Evolutionary conservation across 805 yeast species (phyloP).

Genomic region (Metschnikowia cubensis): DNA sequence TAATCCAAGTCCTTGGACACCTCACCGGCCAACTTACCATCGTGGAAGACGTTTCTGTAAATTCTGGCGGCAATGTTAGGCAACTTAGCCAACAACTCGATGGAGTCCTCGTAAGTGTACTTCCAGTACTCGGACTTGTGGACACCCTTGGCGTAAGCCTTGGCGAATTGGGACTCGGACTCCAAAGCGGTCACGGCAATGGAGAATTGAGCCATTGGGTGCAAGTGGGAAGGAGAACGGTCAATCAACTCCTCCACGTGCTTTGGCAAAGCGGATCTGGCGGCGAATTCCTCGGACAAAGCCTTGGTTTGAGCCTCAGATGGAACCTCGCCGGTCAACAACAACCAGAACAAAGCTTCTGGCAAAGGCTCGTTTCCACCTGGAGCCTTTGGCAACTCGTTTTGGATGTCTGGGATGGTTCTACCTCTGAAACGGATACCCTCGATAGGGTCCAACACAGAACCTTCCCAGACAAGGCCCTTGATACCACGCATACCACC

Average conservation of each 20-base stretch:
- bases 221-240: slow-evolving; percentile 61
- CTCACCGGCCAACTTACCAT: slow-evolving; percentile 52
- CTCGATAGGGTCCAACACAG: slow-evolving; percentile 68
- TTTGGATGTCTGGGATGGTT: slow-evolving; percentile 70
- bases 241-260: slow-evolving; percentile 59
- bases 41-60: slow-evolving; percentile 58
- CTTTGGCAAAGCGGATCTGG: slow-evolving; percentile 60
- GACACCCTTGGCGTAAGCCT: slow-evolving; percentile 67
- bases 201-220: slow-evolving; percentile 82
- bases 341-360: slow-evolving; percentile 73
- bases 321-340: slow-evolving; percentile 72
- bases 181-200: slow-evolving; percentile 73
- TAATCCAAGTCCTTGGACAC: slow-evolving; percentile 58
- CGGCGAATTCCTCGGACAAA: slow-evolving; percentile 59
- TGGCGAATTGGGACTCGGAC: slow-evolving; percentile 66
- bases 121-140: slow-evolving; percentile 73
- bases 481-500: slow-evolving; percentile 83
- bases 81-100: slow-evolving; percentile 66
- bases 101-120: slow-evolving; percentile 66
- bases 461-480: slow-evolving; percentile 76
- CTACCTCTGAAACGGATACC: slow-evolving; percentile 79
- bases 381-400: slow-evolving; percentile 56
- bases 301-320: slow-evolving; percentile 53
- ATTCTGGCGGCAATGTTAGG: slow-evolving; percentile 74
- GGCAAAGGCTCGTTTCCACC: slow-evolving; percentile 65